These are phyloP conservation scores for Rhodotorula toruloides DNA, from an alignment of 768 basidiomycete genomes.

Conservation along the genomic window DNA sequence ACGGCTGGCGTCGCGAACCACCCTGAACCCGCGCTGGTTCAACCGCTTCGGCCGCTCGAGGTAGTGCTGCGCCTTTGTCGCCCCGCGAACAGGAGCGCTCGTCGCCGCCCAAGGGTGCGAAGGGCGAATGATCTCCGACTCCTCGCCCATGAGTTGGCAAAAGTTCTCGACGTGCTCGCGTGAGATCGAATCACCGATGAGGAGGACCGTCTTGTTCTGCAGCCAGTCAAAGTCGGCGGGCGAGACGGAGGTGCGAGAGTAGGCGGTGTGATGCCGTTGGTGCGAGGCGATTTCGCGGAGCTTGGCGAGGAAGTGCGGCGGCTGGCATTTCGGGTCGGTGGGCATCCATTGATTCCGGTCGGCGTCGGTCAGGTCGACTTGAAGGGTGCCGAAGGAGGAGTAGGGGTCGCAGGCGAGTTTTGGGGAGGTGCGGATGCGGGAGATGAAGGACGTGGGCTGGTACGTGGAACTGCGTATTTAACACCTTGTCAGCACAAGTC, in stretches of 20 bases:
- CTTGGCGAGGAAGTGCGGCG: conserved; percentile 35
- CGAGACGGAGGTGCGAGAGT: not conserved
- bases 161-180: conserved; percentile 44
- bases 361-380: conserved; percentile 32
- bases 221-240: conserved; percentile 35
- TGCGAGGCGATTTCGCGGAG: conserved; percentile 27
- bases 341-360: conserved; percentile 36
- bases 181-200: conserved; percentile 43
- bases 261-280: not conserved
- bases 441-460: conserved; percentile 4
- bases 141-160: conserved; percentile 42
- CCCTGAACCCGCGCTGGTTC: conserved; percentile 26
- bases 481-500: too few species aligned
- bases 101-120: conserved; percentile 27
- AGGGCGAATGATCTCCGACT: conserved; percentile 37
- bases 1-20: conserved; percentile 39
- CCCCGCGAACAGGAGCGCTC: conserved; percentile 8
- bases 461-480: conserved; percentile 11
- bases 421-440: conserved; percentile 11
- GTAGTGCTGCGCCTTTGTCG: conserved; percentile 29
- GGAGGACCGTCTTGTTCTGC: conserved; percentile 37
- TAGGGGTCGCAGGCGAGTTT: conserved; percentile 33
- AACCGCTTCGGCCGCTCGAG: conserved; percentile 22
- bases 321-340: conserved; percentile 31
- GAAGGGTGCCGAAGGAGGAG: conserved; percentile 29